These are phyloP conservation scores for Alternaria gaisen DNA, from an alignment of 2,329 filamentous ascomycete species.

Conservation along the genomic window DNA sequence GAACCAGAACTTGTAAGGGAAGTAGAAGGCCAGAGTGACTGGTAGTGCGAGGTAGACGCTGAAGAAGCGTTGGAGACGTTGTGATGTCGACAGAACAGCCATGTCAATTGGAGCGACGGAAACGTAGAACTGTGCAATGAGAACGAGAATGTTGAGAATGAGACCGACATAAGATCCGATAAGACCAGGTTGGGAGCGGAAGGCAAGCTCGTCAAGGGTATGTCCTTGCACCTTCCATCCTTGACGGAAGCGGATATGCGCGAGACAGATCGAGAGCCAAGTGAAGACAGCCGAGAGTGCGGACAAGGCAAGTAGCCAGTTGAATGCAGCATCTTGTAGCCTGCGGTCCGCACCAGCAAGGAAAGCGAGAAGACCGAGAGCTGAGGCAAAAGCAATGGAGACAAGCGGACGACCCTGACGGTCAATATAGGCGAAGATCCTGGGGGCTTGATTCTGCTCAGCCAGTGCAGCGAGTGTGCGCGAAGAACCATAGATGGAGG, in stretches of 20 bases:
- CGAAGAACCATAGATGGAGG: slow-evolving; percentile 88
- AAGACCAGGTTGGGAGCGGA: slow-evolving; percentile 80
- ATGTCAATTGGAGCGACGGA: slow-evolving; percentile 78
- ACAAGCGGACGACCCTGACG: slow-evolving; percentile 67
- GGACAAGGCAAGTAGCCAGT: slow-evolving; percentile 74
- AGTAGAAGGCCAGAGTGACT: slow-evolving; percentile 72
- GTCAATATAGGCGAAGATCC: slow-evolving; percentile 68
- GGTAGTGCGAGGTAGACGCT: slow-evolving; percentile 74
- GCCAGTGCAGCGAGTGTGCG: slow-evolving; percentile 89
- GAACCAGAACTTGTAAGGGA: slow-evolving; percentile 78
- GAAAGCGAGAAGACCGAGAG: slow-evolving; percentile 69
- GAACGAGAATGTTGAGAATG: slow-evolving; percentile 75
- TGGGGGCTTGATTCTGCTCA: slow-evolving; percentile 72
- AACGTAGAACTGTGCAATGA: slow-evolving; percentile 88
- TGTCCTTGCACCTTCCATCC: slow-evolving; percentile 69
- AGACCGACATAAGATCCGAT: slow-evolving; percentile 83
- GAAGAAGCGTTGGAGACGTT: slow-evolving; percentile 74
- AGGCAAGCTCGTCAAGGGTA: slow-evolving; percentile 79
- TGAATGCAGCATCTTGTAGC: slow-evolving; percentile 61
- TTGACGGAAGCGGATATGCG: slow-evolving; percentile 68
- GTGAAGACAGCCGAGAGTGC: slow-evolving; percentile 78
- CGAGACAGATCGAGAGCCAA: slow-evolving; percentile 73
- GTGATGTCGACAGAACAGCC: slow-evolving; percentile 52
- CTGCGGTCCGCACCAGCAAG: slow-evolving; percentile 56
- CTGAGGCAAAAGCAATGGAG: slow-evolving; percentile 62